These are phyloP conservation scores for Lasiodiplodia theobromae DNA, from an alignment of 2,329 filamentous ascomycete species.

Conservation along the genomic window DNA sequence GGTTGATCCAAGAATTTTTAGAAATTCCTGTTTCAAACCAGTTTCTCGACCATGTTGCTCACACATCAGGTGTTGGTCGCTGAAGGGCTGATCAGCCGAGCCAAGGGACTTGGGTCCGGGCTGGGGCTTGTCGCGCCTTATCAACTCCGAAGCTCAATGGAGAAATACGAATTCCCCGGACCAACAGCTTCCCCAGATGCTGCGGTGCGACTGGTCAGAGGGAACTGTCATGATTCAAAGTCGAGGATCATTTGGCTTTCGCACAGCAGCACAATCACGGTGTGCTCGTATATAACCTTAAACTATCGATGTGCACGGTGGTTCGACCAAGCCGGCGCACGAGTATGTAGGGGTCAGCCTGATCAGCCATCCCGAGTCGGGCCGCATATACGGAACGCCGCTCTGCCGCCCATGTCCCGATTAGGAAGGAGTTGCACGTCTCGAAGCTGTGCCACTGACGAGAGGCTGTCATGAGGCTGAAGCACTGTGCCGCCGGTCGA, in stretches of 20 bases:
- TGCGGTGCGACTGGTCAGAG: neutral
- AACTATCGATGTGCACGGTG: no score
- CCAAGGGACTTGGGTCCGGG: no score
- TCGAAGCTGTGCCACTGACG: neutral
- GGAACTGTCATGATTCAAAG: no score
- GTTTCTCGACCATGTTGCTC: no score
- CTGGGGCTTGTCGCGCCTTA: no score
- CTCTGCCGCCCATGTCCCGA: conserved; percentile 6
- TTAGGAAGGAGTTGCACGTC: neutral
- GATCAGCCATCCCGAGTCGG: conserved; percentile 1
- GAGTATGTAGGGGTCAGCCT: neutral
- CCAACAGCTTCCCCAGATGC: neutral
- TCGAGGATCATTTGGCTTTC: no score
- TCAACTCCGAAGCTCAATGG: conserved; percentile 1
- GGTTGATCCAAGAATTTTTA: no score
- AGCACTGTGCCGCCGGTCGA: neutral
- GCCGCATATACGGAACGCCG: neutral
- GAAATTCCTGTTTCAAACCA: no score
- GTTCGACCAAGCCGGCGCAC: neutral
- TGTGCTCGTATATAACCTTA: no score
- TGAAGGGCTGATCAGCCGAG: no score
- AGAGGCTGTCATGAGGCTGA: neutral
- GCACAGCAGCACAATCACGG: no score
- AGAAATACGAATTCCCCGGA: conserved; percentile 9
- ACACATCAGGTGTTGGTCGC: no score